Evolutionary conservation across 2,329 filamentous ascomycete genomes (phyloP).

Genomic region (Aspergillus glaucus): DNA sequence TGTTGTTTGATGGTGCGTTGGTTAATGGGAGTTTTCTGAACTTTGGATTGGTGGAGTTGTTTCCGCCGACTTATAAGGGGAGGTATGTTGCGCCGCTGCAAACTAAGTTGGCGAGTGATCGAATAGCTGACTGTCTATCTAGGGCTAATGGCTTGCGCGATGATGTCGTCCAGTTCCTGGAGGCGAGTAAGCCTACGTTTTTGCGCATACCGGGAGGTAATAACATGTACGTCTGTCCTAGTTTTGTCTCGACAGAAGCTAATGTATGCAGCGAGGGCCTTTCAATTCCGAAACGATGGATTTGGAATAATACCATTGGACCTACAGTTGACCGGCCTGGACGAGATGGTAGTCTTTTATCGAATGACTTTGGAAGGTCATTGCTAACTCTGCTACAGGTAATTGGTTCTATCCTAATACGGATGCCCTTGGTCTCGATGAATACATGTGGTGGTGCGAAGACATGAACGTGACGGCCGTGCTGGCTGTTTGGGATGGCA

Average conservation of each 20-base stretch:
- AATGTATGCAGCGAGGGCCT: constrained; percentile 17
- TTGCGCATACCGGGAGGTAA: constrained; percentile 62
- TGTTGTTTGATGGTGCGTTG: constrained; percentile 20
- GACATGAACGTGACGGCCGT: constrained; percentile 54
- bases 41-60: constrained; percentile 22
- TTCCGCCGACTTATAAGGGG: constrained; percentile 19
- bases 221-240: constrained; percentile 41
- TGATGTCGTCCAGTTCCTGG: constrained; percentile 51
- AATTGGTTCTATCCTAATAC: constrained; percentile 58
- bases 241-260: neutral
- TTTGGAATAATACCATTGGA: constrained; percentile 40
- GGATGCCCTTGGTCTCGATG: constrained; percentile 53
- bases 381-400: constrained; percentile 12
- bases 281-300: constrained; percentile 27
- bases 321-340: constrained; percentile 44
- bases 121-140: neutral
- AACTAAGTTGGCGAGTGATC: neutral
- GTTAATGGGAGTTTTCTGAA: constrained; percentile 15
- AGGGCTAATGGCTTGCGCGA: constrained; percentile 50
- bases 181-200: constrained; percentile 50
- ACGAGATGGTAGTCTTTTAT: constrained; percentile 32
- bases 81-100: constrained; percentile 7
- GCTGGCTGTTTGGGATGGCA: constrained; percentile 54
- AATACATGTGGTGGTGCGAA: constrained; percentile 57
- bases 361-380: neutral